phyloP scores from a whole-genome alignment of 768 basidiomycete species.

The Tulasnella calospora region DNA sequence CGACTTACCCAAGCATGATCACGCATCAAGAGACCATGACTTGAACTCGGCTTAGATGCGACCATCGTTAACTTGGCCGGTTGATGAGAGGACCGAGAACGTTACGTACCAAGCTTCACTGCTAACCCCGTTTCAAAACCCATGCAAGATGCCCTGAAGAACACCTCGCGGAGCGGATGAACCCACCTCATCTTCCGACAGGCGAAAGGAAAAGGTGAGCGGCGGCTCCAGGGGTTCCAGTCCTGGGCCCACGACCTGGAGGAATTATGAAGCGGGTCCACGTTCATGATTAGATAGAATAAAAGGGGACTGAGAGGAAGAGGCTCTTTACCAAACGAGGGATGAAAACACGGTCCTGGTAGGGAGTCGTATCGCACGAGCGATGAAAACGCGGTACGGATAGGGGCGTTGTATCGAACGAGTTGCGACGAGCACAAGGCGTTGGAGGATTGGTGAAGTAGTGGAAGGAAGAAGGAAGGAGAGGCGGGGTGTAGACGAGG shows the following conservation, averaged over 20 bases:
- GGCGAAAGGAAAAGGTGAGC: background rate
- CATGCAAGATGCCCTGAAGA: too few species aligned
- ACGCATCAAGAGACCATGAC: background rate
- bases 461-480: background rate
- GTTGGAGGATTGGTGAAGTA: background rate
- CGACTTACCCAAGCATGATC: background rate
- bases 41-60: background rate
- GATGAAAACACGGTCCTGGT: background rate
- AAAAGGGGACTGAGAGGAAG: background rate
- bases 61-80: background rate
- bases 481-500: background rate
- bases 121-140: too few species aligned
- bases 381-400: background rate
- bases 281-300: too few species aligned
- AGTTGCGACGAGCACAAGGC: background rate
- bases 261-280: too few species aligned
- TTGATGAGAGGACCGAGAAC: background rate
- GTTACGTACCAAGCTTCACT: too few species aligned
- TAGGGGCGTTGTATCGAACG: background rate
- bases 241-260: background rate
- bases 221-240: background rate
- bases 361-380: background rate
- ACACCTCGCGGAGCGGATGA: background rate
- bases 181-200: background rate
- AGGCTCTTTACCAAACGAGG: background rate